Conservation (phyloP, 2,329 filamentous ascomycete genomes). For the Epicoccum nigrum region DNA sequence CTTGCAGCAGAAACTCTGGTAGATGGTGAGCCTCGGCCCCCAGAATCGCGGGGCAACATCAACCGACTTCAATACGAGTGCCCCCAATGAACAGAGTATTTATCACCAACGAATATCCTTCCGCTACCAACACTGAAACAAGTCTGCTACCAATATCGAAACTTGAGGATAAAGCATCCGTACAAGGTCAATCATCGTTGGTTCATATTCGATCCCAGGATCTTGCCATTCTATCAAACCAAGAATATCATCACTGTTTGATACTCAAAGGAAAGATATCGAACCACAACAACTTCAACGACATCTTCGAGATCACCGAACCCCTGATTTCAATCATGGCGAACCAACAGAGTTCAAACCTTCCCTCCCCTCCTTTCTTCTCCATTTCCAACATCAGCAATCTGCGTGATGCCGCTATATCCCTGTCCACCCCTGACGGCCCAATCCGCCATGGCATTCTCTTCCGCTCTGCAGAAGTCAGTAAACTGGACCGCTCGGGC, state of each 20-base stretch:
- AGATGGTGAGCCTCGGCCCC: slow-evolving; percentile 7
- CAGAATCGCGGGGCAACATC: not conserved
- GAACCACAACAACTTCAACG: not conserved
- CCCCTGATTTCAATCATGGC: not conserved
- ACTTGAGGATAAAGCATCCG: too few relatives aligned
- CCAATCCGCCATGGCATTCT: slow-evolving; percentile 60
- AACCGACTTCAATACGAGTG: not conserved
- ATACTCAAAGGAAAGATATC: too few relatives aligned
- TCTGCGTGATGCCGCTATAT: slow-evolving; percentile 42
- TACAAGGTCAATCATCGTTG: too few relatives aligned
- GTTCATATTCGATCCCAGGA: too few relatives aligned
- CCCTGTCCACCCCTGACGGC: slow-evolving; percentile 40
- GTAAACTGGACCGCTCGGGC: slow-evolving; percentile 25
- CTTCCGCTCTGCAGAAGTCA: slow-evolving; percentile 72
- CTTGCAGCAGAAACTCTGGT: too few relatives aligned
- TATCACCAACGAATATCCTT: not conserved
- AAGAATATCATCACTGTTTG: too few relatives aligned
- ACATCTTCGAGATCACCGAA: not conserved
- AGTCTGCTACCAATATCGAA: too few relatives aligned
- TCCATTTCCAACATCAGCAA: slow-evolving; percentile 42
- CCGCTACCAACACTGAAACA: too few relatives aligned
- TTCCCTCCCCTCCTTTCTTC: slow-evolving; percentile 41
- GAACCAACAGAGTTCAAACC: not conserved
- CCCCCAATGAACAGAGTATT: not conserved
- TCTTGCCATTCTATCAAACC: too few relatives aligned